Evolutionary conservation across 768 basidiomycete genomes (phyloP).

Genomic region (Podaxis sp.): DNA sequence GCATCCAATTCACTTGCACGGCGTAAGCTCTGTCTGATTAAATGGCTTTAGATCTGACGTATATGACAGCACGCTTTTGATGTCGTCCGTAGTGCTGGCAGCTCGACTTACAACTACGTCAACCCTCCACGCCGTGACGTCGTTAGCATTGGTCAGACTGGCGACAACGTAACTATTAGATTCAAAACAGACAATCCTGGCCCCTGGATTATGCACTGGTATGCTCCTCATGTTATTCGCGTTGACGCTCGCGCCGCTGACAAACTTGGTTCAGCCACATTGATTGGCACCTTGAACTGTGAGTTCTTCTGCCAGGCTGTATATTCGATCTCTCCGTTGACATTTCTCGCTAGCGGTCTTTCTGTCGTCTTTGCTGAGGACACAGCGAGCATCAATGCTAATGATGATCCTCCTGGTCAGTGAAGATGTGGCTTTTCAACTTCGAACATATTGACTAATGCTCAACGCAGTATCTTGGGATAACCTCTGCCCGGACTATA

Average conservation of each 20-base stretch:
- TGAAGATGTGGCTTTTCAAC: too few species aligned
- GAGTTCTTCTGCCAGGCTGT: conserved; percentile 14
- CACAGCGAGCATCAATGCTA: not conserved
- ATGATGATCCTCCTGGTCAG: not conserved
- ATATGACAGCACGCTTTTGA: conserved; percentile 40
- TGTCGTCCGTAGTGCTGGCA: conserved; percentile 41
- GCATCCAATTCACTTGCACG: conserved; percentile 42
- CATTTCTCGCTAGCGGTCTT: not conserved
- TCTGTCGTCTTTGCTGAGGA: not conserved
- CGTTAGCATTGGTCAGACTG: conserved; percentile 30
- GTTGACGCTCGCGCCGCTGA: not conserved
- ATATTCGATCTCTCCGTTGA: not conserved
- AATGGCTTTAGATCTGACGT: not conserved
- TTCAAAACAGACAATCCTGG: conserved; percentile 54
- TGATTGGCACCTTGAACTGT: conserved; percentile 51
- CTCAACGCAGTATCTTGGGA: not conserved
- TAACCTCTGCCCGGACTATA: not conserved
- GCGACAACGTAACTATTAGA: conserved; percentile 44
- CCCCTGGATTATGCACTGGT: conserved; percentile 53
- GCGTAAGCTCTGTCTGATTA: conserved; percentile 22
- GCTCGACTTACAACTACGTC: conserved; percentile 36
- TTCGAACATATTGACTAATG: too few species aligned
- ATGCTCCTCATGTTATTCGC: conserved; percentile 10
- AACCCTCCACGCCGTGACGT: conserved; percentile 42
- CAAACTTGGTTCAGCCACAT: conserved; percentile 38